Percentiles rank a stretch among this genome's conserved stretches.
Conservation (phyloP, 768 basidiomycete species). For the Amanita molliuscula region DNA sequence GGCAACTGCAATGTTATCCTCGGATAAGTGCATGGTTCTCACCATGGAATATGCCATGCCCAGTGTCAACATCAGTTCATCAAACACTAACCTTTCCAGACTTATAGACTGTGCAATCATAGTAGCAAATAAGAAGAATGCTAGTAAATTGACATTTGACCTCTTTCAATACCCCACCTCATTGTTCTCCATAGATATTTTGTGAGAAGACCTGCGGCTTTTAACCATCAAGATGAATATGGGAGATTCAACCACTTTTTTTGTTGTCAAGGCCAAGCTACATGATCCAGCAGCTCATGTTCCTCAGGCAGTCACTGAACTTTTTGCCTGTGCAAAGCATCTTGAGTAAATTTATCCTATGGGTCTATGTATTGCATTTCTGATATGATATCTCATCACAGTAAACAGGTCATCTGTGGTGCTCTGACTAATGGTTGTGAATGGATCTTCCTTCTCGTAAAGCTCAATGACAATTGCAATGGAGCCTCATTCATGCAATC, state of each 20-base stretch:
- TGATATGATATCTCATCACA: slow-evolving; percentile 8
- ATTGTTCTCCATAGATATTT: slow-evolving; percentile 6
- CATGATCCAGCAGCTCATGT: slow-evolving; percentile 7
- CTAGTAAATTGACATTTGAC: background rate
- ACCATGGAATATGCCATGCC: slow-evolving; percentile 12
- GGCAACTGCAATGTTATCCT: background rate
- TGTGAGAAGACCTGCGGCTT: slow-evolving; percentile 5
- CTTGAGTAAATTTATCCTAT: slow-evolving; percentile 10
- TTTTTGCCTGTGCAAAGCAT: slow-evolving; percentile 12
- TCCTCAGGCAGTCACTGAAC: slow-evolving; percentile 11
- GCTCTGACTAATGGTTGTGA: slow-evolving; percentile 17
- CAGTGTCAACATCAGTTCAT: background rate
- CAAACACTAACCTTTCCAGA: background rate
- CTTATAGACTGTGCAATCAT: background rate
- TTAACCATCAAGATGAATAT: slow-evolving; percentile 4
- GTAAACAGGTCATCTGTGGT: slow-evolving; percentile 14
- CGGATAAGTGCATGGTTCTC: slow-evolving; percentile 3
- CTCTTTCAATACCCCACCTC: slow-evolving; percentile 2
- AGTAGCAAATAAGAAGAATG: slow-evolving; percentile 1
- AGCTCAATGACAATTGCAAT: slow-evolving; percentile 11
- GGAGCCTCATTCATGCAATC: slow-evolving; percentile 13
- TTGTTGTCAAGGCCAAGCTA: slow-evolving; percentile 7
- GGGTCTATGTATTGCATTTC: slow-evolving; percentile 3
- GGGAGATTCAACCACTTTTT: slow-evolving; percentile 6
- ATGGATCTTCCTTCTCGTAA: slow-evolving; percentile 16